A percentile compares a stretch with the other conserved stretches of the same genome.
phyloP scores from a whole-genome alignment of 2,329 filamentous ascomycete species.

The Exophiala lecanii-corni region DNA sequence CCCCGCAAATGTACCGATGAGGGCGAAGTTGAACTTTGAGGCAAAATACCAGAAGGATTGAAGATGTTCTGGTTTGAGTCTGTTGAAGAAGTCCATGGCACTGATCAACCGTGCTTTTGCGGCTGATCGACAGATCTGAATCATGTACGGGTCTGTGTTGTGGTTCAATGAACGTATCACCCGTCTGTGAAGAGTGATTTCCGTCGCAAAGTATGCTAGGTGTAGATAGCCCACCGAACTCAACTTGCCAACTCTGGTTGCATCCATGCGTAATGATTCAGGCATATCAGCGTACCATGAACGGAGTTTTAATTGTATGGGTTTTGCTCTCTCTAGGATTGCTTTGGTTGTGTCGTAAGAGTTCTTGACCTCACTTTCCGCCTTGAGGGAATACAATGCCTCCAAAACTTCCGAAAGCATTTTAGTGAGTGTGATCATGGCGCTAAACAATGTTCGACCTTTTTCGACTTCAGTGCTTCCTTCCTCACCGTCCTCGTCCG shows the following conservation, averaged over 20 bases:
- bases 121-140: constrained; percentile 76
- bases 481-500: constrained; percentile 27
- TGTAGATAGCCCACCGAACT: constrained; percentile 42
- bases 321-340: constrained; percentile 50
- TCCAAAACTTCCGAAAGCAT: constrained; percentile 50
- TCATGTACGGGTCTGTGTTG: constrained; percentile 66
- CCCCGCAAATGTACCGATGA: constrained; percentile 85
- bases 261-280: constrained; percentile 46
- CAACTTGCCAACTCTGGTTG: constrained; percentile 37
- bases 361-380: constrained; percentile 28
- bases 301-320: constrained; percentile 49
- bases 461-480: constrained; percentile 36
- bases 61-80: constrained; percentile 78
- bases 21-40: constrained; percentile 68
- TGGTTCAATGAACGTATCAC: constrained; percentile 35
- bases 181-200: constrained; percentile 43
- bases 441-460: constrained; percentile 45
- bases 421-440: constrained; percentile 49
- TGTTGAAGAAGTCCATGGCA: constrained; percentile 96
- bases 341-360: constrained; percentile 37
- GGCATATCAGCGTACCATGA: constrained; percentile 51
- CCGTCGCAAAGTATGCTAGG: constrained; percentile 43
- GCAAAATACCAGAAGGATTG: constrained; percentile 73
- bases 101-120: constrained; percentile 92
- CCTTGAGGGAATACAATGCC: constrained; percentile 48